Conservation (phyloP, 2,329 filamentous ascomycete species). For the Xylaria sp. region DNA sequence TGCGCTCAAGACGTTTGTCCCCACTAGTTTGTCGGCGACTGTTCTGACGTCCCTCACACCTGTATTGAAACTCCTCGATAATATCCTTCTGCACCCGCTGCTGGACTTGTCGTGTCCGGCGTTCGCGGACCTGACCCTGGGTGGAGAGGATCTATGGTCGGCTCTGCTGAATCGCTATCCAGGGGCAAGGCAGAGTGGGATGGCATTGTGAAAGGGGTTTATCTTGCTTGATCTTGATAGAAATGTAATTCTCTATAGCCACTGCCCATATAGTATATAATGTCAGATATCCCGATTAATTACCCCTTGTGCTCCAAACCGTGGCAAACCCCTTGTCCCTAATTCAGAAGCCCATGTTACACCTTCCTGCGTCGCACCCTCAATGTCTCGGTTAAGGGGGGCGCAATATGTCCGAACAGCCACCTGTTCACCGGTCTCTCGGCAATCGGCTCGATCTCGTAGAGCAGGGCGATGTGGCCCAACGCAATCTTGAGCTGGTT, state of each 20-base stretch:
- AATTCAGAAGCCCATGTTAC: neutral
- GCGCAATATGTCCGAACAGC: constrained; percentile 48
- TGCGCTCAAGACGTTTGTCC: constrained; percentile 52
- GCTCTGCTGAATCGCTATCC: constrained; percentile 37
- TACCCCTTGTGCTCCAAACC: neutral
- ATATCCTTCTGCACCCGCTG: constrained; percentile 46
- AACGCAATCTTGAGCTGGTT: constrained; percentile 53
- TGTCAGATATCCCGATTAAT: neutral
- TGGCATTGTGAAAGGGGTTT: constrained; percentile 30
- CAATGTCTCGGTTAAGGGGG: constrained; percentile 41
- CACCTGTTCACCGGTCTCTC: constrained; percentile 42
- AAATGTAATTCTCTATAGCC: neutral
- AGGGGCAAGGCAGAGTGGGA: constrained; percentile 29
- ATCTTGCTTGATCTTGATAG: neutral
- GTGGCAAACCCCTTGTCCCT: neutral
- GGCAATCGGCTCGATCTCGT: constrained; percentile 50
- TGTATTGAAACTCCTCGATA: constrained; percentile 49
- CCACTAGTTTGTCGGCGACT: constrained; percentile 53
- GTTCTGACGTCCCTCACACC: constrained; percentile 50
- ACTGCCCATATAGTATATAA: neutral
- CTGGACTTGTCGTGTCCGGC: constrained; percentile 47
- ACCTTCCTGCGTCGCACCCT: constrained; percentile 39
- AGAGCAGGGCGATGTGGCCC: constrained; percentile 49
- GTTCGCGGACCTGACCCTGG: constrained; percentile 44
- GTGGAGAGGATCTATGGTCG: constrained; percentile 40